Evolutionary conservation across 495 filamentous ascomycete species (phyloP).

Genomic region (Trypethelium eluteriae): DNA sequence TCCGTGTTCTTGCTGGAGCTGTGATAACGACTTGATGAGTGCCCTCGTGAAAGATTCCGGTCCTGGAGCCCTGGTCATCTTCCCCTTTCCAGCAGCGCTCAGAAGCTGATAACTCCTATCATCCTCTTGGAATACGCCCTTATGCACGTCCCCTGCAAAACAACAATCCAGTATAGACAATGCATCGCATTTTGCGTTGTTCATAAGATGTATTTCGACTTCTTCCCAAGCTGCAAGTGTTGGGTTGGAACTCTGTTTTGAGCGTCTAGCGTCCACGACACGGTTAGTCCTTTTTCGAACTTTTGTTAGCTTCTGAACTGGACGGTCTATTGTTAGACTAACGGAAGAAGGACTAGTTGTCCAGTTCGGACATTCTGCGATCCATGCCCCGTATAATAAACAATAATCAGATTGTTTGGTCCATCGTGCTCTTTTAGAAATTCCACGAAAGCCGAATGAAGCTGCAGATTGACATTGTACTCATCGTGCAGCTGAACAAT

Average conservation of each 20-base stretch:
- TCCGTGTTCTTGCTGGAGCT: background rate
- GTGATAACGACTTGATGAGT: constrained; percentile 6
- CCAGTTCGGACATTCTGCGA: background rate
- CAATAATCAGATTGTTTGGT: constrained; percentile 17
- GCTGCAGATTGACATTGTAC: constrained; percentile 6
- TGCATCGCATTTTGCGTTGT: constrained; percentile 10
- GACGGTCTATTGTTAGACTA: background rate
- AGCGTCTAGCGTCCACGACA: background rate
- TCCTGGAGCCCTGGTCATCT: constrained; percentile 5
- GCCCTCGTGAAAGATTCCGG: constrained; percentile 10
- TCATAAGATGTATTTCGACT: constrained; percentile 7
- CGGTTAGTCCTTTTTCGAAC: background rate
- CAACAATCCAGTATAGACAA: constrained; percentile 13
- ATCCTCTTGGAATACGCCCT: constrained; percentile 3
- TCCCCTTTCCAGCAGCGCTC: background rate
- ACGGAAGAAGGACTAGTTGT: constrained; percentile 4
- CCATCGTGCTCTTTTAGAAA: constrained; percentile 9
- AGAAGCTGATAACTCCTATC: constrained; percentile 16
- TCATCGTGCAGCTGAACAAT: constrained; percentile 11
- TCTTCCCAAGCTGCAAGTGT: background rate
- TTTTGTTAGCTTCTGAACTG: background rate
- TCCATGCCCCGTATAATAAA: constrained; percentile 18
- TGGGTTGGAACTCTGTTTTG: background rate
- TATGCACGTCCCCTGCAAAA: constrained; percentile 15
- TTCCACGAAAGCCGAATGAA: background rate